These are phyloP conservation scores for Sphaerulina vaccinii DNA, from an alignment of 2,329 filamentous ascomycete genomes.

Conservation along the genomic window DNA sequence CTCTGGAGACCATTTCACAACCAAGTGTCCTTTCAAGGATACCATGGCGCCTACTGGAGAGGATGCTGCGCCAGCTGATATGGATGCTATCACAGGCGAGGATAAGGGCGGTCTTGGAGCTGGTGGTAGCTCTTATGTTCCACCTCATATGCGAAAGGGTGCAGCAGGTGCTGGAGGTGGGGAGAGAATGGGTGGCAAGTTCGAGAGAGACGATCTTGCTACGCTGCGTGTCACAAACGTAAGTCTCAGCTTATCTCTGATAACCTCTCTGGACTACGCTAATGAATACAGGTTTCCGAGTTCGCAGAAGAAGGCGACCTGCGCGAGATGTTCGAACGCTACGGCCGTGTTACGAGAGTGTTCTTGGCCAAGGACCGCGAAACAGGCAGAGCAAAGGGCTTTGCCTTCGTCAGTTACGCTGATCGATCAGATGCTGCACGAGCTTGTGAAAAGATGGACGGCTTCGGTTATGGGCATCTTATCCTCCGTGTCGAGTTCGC, in stretches of 20 bases:
- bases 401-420: conserved; percentile 96
- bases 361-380: conserved; percentile 98
- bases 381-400: conserved; percentile 93
- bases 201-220: conserved; percentile 92
- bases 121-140: conserved; percentile 78
- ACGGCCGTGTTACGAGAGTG: conserved; percentile 92
- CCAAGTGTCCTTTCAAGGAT: conserved; percentile 98
- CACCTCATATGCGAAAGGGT: conserved; percentile 81
- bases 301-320: conserved; percentile 95
- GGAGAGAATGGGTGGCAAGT: conserved; percentile 90
- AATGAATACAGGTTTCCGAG: conserved; percentile 72
- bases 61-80: conserved; percentile 45
- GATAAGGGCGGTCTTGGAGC: conserved; percentile 55
- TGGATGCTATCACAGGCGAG: conserved; percentile 47
- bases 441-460: conserved; percentile 97
- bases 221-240: conserved; percentile 98
- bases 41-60: conserved; percentile 84
- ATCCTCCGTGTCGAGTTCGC: conserved; percentile 86
- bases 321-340: conserved; percentile 96
- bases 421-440: conserved; percentile 86
- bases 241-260: conserved; percentile 44
- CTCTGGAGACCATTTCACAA: conserved; percentile 98
- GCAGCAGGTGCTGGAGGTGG: conserved; percentile 61
- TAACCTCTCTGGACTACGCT: conserved; percentile 24
- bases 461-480: conserved; percentile 83